phyloP scores from a whole-genome alignment of 2,329 filamentous ascomycete species.

The Westerdykella aurantiaca region DNA sequence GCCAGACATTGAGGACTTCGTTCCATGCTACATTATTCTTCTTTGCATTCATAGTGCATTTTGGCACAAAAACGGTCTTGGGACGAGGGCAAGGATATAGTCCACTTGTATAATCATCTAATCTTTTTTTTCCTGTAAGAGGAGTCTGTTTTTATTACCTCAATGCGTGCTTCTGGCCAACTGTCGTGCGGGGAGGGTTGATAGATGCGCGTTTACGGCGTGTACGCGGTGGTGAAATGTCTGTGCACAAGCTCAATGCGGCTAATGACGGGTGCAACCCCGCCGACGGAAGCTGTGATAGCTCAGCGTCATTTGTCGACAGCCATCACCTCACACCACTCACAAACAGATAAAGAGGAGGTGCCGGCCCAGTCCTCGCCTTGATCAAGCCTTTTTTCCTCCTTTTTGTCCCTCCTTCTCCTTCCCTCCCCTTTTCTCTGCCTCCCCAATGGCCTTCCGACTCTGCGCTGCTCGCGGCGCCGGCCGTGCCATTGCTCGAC shows the following conservation, averaged over 20 bases:
- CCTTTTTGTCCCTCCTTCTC: background rate
- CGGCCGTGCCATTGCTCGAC: constrained; percentile 11
- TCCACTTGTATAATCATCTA: no score
- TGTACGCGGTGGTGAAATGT: background rate
- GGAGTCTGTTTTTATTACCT: no score
- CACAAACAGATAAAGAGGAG: background rate
- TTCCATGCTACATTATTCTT: no score
- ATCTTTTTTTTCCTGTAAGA: no score
- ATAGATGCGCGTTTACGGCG: background rate
- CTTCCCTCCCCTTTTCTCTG: background rate
- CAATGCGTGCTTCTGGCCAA: no score
- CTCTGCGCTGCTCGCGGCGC: constrained; percentile 21
- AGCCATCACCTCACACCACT: background rate
- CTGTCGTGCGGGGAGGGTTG: background rate
- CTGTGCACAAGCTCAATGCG: background rate
- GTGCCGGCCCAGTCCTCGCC: no score
- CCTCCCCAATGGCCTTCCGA: constrained; percentile 26
- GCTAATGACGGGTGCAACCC: background rate
- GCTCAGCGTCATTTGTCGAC: no score
- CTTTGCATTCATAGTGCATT: no score
- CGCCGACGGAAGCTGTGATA: background rate
- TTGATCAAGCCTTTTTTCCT: background rate
- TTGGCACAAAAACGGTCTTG: no score
- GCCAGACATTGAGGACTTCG: no score
- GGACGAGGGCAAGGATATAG: no score